Evolutionary conservation across 306 rosid species (phyloP).

Genomic region (Leucaena leucocephala): DNA sequence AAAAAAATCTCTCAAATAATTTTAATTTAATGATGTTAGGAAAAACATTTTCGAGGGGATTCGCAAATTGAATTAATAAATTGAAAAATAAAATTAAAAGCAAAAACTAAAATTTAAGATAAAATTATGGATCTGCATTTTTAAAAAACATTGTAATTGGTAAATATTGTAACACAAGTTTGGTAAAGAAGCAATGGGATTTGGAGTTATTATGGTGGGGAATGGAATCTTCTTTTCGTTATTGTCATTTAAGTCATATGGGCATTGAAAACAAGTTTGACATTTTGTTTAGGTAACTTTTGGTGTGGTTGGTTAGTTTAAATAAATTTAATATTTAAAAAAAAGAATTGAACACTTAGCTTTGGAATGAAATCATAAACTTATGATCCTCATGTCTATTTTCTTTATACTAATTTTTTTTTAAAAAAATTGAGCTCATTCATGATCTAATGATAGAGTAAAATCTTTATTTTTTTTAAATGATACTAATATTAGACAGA

Average conservation of each 20-base stretch:
- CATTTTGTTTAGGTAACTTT: neutral
- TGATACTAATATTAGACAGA: too few species aligned
- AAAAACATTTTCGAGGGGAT: neutral
- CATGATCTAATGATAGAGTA: too few species aligned
- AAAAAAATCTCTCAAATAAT: neutral
- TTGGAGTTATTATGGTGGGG: neutral
- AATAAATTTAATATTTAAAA: neutral
- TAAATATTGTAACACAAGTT: neutral
- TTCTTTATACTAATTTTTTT: neutral
- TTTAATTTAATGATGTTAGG: neutral
- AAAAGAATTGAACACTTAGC: neutral
- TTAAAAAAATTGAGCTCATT: too few species aligned
- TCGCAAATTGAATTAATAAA: neutral
- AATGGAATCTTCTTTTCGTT: slow-evolving; percentile 24
- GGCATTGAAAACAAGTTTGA: neutral
- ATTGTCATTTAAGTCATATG: slow-evolving; percentile 30
- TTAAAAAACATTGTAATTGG: too few species aligned
- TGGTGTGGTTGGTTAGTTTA: neutral
- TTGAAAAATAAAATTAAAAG: neutral
- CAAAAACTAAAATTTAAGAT: neutral
- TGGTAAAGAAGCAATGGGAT: neutral
- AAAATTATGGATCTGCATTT: neutral
- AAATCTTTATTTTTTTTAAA: too few species aligned
- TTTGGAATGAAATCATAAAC: neutral
- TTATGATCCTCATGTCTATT: neutral